phyloP scores from a whole-genome alignment of 441 rosid species.

The Pelargonium fulgidum region DNA sequence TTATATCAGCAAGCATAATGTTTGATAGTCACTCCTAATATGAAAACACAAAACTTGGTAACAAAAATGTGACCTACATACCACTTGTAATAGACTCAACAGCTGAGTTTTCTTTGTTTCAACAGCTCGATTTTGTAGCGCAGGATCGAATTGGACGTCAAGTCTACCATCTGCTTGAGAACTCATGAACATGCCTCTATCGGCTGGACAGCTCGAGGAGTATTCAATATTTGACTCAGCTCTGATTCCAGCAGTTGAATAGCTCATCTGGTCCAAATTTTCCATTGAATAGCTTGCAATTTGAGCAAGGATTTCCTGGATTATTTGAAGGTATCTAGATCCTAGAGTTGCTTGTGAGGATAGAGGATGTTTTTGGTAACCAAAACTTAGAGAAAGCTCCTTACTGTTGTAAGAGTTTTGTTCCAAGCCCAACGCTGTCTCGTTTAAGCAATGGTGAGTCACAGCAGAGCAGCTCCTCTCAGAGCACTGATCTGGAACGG shows the following conservation, averaged over 20 bases:
- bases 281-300: conserved; percentile 67
- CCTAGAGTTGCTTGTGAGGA: conserved; percentile 41
- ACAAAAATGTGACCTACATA: conserved; percentile 23
- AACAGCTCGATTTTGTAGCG: conserved; percentile 25
- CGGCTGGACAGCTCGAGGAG: background rate
- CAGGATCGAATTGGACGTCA: conserved; percentile 27
- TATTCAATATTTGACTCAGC: conserved; percentile 16
- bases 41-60: background rate
- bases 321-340: conserved; percentile 56
- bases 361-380: conserved; percentile 30
- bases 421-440: conserved; percentile 32
- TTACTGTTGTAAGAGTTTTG: conserved; percentile 45
- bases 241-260: conserved; percentile 26
- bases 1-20: too few species aligned
- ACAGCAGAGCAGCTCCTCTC: conserved; percentile 37
- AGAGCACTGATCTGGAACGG: conserved; percentile 48
- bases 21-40: background rate
- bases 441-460: conserved; percentile 29
- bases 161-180: conserved; percentile 26
- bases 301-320: conserved; percentile 82
- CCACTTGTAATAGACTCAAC: conserved; percentile 66
- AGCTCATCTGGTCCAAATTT: conserved; percentile 35
- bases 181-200: background rate
- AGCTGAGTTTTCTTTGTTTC: conserved; percentile 62
- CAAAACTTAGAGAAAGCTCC: conserved; percentile 45